These are phyloP conservation scores for Arachis monticola DNA, from an alignment of 331 rosid genomes.

Conservation along the genomic window DNA sequence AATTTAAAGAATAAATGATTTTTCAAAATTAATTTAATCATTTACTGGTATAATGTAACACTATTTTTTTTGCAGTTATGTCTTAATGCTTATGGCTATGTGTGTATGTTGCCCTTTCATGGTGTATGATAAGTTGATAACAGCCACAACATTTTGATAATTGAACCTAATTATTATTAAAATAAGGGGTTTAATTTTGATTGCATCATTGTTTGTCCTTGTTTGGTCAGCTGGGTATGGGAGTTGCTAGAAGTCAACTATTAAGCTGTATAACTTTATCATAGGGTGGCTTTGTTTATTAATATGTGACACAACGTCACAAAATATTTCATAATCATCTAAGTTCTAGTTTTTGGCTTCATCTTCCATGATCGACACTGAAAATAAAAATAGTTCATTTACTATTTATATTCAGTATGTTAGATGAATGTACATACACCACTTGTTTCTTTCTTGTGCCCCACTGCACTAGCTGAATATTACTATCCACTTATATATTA, in stretches of 20 bases:
- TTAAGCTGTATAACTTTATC: constrained; percentile 33
- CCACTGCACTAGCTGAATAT: constrained; percentile 18
- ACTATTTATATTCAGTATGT: constrained; percentile 6
- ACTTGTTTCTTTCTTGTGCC: constrained; percentile 19
- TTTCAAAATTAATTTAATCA: too few relatives aligned
- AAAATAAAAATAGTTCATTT: constrained; percentile 4
- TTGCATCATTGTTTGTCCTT: constrained; percentile 42
- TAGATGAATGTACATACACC: background rate
- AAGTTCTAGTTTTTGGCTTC: background rate
- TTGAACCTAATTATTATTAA: constrained; percentile 25
- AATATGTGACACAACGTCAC: constrained; percentile 15
- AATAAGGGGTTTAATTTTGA: constrained; percentile 25
- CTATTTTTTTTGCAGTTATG: background rate
- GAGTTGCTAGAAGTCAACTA: constrained; percentile 54
- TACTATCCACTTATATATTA: background rate
- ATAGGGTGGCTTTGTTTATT: constrained; percentile 34
- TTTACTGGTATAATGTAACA: too few relatives aligned
- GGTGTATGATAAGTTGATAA: background rate
- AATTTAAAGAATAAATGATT: too few relatives aligned
- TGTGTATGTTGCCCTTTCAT: constrained; percentile 12
- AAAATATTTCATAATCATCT: background rate
- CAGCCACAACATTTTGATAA: constrained; percentile 2
- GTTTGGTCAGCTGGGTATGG: constrained; percentile 41
- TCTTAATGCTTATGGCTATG: constrained; percentile 16
- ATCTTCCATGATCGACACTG: constrained; percentile 4